Conservation (phyloP, 1,139 yeast species). For the Suzukiozyma palmioleophila region DNA sequence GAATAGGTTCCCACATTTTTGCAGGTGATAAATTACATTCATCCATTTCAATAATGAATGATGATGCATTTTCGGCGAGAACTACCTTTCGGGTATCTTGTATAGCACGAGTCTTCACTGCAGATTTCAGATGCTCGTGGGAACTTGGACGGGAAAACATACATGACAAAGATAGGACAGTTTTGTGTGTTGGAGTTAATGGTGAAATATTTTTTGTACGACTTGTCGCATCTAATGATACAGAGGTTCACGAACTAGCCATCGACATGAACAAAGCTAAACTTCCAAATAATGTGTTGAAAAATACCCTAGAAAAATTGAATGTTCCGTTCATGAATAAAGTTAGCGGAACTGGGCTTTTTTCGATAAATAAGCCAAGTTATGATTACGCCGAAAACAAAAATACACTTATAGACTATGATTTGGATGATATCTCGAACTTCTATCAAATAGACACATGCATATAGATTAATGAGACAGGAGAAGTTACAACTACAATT, state of each 20-base stretch:
- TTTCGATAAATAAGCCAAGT: conserved; percentile 33
- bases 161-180: background rate
- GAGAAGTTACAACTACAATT: background rate
- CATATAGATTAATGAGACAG: conserved; percentile 10
- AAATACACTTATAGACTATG: conserved; percentile 30
- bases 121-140: conserved; percentile 36
- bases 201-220: conserved; percentile 42
- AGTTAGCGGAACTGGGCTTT: conserved; percentile 39
- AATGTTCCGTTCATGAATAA: conserved; percentile 35
- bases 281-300: conserved; percentile 4
- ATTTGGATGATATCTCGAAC: conserved; percentile 27
- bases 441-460: conserved; percentile 13
- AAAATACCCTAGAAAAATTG: conserved; percentile 17
- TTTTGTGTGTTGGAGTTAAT: conserved; percentile 38
- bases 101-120: conserved; percentile 39
- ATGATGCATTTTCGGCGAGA: conserved; percentile 8
- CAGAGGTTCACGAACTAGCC: conserved; percentile 12
- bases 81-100: conserved; percentile 24
- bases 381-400: conserved; percentile 29
- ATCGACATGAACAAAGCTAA: background rate
- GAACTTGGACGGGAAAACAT: background rate
- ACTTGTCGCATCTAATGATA: conserved; percentile 11
- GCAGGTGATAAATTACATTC: conserved; percentile 44
- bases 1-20: conserved; percentile 22
- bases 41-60: conserved; percentile 26